Conservation (phyloP, 2,329 filamentous ascomycete genomes). For the Cladosporium sp. region DNA sequence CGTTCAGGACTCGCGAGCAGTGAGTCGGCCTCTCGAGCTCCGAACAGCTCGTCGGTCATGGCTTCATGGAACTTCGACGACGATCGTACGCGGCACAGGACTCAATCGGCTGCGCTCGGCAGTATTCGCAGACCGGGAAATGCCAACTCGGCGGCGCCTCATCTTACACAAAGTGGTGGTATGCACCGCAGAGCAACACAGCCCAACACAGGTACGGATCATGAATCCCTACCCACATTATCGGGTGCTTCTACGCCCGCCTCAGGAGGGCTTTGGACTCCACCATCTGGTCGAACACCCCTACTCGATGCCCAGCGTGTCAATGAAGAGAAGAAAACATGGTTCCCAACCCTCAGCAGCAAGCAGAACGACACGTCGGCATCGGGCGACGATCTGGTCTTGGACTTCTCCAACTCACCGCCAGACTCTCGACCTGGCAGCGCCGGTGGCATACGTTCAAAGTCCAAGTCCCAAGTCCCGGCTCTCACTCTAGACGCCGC, state of each 20-base stretch:
- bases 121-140: constrained; percentile 41
- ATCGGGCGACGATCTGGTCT: constrained; percentile 37
- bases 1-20: neutral
- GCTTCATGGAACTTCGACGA: constrained; percentile 10
- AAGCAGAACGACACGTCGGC: constrained; percentile 19
- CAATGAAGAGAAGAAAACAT: constrained; percentile 27
- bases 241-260: constrained; percentile 28
- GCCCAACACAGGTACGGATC: constrained; percentile 4
- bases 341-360: constrained; percentile 9
- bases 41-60: neutral
- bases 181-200: constrained; percentile 19
- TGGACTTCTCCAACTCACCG: constrained; percentile 37
- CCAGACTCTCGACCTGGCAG: constrained; percentile 26
- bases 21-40: neutral
- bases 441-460: neutral
- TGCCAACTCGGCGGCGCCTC: constrained; percentile 28
- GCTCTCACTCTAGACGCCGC: constrained; percentile 5
- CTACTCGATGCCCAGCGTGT: constrained; percentile 20
- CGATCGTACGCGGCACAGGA: constrained; percentile 2
- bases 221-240: constrained; percentile 1
- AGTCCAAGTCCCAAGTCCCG: neutral
- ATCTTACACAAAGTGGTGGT: constrained; percentile 8
- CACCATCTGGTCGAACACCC: constrained; percentile 20
- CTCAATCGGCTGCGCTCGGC: constrained; percentile 33
- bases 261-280: constrained; percentile 43